These are phyloP conservation scores for Pyracantha coccinea DNA, from an alignment of 331 rosid species.

Conservation along the genomic window DNA sequence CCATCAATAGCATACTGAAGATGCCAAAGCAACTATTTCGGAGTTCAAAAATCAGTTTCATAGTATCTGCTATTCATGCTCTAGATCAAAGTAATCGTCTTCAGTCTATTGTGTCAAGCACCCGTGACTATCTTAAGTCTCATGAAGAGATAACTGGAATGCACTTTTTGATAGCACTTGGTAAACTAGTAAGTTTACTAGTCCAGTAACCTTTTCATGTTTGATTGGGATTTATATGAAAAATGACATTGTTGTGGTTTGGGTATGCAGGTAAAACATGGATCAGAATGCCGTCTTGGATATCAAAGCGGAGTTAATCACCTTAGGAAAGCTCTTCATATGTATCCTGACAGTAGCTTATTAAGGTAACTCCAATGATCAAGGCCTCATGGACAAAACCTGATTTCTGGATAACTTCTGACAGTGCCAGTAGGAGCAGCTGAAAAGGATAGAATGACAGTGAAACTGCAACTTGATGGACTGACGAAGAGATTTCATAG, in stretches of 20 bases:
- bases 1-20: slow-evolving; percentile 44
- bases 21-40: slow-evolving; percentile 74
- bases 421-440: background rate
- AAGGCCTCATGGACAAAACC: background rate
- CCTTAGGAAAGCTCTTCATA: slow-evolving; percentile 75
- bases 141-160: slow-evolving; percentile 62
- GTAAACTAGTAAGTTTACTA: slow-evolving; percentile 64
- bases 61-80: slow-evolving; percentile 69
- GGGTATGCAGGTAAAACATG: slow-evolving; percentile 53
- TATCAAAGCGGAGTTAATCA: slow-evolving; percentile 58
- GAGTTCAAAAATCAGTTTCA: slow-evolving; percentile 59
- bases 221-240: background rate
- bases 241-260: background rate
- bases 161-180: slow-evolving; percentile 72
- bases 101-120: slow-evolving; percentile 47
- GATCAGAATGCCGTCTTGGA: slow-evolving; percentile 44
- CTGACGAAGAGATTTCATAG: background rate
- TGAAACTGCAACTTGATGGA: background rate
- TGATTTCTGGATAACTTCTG: background rate
- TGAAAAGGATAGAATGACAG: background rate
- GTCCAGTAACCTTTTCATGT: slow-evolving; percentile 10
- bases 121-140: slow-evolving; percentile 39
- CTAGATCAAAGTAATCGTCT: slow-evolving; percentile 56
- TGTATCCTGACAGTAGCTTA: slow-evolving; percentile 66
- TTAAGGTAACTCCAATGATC: slow-evolving; percentile 46